phyloP scores from a whole-genome alignment of 441 rosid genomes.

The Corymbia calophylla region DNA sequence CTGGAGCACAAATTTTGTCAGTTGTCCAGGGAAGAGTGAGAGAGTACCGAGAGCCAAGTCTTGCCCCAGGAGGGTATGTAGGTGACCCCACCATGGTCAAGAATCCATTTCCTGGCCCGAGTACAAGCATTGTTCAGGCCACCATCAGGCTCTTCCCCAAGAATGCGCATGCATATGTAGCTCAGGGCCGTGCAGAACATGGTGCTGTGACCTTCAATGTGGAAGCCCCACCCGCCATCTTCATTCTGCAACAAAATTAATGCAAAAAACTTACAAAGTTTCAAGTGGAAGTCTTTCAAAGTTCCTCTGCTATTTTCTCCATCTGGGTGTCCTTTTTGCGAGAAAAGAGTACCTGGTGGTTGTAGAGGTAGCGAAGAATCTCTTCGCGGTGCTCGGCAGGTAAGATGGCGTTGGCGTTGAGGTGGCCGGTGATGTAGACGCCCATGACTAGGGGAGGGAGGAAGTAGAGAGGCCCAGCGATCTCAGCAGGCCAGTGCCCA shows the following conservation, averaged over 20 bases:
- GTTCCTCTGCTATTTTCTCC: not conserved
- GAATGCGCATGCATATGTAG: constrained; percentile 7
- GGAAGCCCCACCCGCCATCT: constrained; percentile 18
- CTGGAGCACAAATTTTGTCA: not conserved
- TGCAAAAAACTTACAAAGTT: not conserved
- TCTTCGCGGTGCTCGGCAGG: constrained; percentile 50
- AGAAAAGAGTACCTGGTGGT: constrained; percentile 46
- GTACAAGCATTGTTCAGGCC: constrained; percentile 5
- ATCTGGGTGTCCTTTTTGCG: not conserved
- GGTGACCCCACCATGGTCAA: constrained; percentile 12
- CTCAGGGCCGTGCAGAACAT: constrained; percentile 7
- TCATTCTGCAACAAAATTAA: not conserved
- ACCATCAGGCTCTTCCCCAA: constrained; percentile 8
- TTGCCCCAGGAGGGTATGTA: constrained; percentile 13
- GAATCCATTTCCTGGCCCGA: constrained; percentile 11
- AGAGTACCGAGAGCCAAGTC: constrained; percentile 14
- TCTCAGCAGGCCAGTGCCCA: constrained; percentile 78
- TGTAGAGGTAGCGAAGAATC: constrained; percentile 64
- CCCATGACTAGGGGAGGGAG: constrained; percentile 48
- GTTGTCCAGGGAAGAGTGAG: not conserved
- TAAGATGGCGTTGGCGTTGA: constrained; percentile 35
- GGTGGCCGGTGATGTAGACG: constrained; percentile 65
- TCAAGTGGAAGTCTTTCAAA: not conserved
- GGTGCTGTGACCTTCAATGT: constrained; percentile 10
- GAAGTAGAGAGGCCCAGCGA: constrained; percentile 44